Percentiles rank a stretch among this genome's conserved stretches.
Conservation (phyloP, 768 basidiomycete species). For the Leccinum imitatum region DNA sequence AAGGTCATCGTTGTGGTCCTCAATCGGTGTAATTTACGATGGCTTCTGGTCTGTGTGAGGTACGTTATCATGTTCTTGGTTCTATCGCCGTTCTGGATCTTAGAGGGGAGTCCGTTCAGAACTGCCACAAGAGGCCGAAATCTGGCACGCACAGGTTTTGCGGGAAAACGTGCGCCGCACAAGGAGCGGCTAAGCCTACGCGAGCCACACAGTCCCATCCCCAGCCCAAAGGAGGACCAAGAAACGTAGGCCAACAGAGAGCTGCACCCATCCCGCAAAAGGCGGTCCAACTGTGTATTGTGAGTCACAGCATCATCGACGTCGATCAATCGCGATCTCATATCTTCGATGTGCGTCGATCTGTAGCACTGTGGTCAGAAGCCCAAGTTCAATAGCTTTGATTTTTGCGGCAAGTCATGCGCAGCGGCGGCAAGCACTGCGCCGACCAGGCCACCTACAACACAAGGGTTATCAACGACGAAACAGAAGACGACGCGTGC, state of each 20-base stretch:
- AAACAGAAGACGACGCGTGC: conserved; percentile 22
- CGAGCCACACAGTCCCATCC: conserved; percentile 15
- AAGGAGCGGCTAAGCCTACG: conserved; percentile 31
- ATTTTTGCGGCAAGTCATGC: conserved; percentile 67
- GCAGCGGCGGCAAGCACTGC: conserved; percentile 45
- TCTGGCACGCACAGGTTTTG: conserved; percentile 55
- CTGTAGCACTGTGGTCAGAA: conserved; percentile 52
- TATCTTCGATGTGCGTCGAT: conserved; percentile 25
- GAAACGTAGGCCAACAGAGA: conserved; percentile 14
- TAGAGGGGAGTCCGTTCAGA: conserved; percentile 32
- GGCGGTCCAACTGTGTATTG: conserved; percentile 24
- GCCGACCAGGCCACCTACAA: conserved; percentile 17
- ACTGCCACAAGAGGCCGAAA: conserved; percentile 56
- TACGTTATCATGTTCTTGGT: conserved; percentile 15
- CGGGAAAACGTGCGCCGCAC: conserved; percentile 52
- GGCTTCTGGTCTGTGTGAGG: conserved; percentile 31
- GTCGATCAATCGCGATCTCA: conserved; percentile 32
- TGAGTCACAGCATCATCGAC: conserved; percentile 20
- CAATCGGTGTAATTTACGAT: conserved; percentile 22
- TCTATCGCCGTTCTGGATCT: conserved; percentile 5
- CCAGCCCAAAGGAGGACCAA: conserved; percentile 13
- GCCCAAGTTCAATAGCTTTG: conserved; percentile 57
- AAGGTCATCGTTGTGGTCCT: conserved; percentile 8
- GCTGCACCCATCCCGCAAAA: conserved; percentile 19
- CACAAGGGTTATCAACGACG: conserved; percentile 12